Percentiles rank a stretch among this genome's conserved stretches.
Conservation (phyloP, 768 basidiomycete species). For the Coprinopsis sp. region DNA sequence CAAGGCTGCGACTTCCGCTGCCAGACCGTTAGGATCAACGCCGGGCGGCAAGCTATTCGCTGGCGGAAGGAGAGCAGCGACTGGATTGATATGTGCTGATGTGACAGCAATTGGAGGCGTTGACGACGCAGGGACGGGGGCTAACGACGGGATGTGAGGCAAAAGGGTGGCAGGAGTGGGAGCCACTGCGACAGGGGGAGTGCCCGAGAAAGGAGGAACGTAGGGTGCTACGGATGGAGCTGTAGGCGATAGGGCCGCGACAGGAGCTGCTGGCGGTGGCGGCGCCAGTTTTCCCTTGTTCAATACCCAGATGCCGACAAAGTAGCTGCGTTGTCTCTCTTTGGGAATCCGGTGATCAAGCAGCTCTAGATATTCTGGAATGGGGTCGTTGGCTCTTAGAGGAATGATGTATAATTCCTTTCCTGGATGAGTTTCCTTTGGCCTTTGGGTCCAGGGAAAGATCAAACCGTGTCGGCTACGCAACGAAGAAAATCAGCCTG, state of each 20-base stretch:
- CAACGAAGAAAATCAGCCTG: conserved; percentile 12
- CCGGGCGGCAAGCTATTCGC: conserved; percentile 6
- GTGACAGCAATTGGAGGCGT: conserved; percentile 9
- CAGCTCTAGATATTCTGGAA: conserved; percentile 85
- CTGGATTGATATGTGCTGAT: neutral
- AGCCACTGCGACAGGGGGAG: conserved; percentile 20
- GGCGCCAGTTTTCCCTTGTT: conserved; percentile 72
- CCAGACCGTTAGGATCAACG: conserved; percentile 46
- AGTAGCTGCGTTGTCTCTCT: conserved; percentile 54
- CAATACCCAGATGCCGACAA: conserved; percentile 84
- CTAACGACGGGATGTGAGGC: conserved; percentile 14
- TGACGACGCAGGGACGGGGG: conserved; percentile 11
- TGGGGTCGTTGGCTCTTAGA: conserved; percentile 52
- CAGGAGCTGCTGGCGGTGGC: conserved; percentile 26
- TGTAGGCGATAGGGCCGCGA: conserved; percentile 3
- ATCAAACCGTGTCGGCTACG: conserved; percentile 79
- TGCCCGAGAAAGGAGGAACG: conserved; percentile 1
- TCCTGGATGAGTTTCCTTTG: conserved; percentile 71
- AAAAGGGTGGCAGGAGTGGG: conserved; percentile 9
- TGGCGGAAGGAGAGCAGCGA: conserved; percentile 15
- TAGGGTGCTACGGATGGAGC: conserved; percentile 13
- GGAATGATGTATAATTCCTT: conserved; percentile 88
- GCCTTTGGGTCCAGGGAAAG: conserved; percentile 78
- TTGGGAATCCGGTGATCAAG: conserved; percentile 71
- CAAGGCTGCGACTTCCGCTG: conserved; percentile 66